A percentile compares a stretch with the other conserved stretches of the same genome.
These are phyloP conservation scores for Berkeleyomyces basicola DNA, from an alignment of 2,329 filamentous ascomycete genomes.

Conservation along the genomic window DNA sequence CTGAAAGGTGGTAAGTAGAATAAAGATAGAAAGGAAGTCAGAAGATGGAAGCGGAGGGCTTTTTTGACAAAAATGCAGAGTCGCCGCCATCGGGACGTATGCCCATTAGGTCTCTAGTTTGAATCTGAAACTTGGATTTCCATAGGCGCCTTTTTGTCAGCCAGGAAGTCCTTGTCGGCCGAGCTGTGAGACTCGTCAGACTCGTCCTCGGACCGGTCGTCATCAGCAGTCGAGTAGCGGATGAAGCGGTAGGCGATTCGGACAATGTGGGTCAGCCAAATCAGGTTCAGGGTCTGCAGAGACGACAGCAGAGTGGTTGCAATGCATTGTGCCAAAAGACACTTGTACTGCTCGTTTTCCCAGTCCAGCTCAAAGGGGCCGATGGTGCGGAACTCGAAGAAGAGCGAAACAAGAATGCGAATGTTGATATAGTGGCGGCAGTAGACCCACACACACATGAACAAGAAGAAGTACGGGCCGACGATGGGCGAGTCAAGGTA, in stretches of 20 bases:
- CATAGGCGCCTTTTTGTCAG: slow-evolving; percentile 16
- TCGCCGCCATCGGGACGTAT: not conserved
- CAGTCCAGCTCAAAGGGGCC: slow-evolving; percentile 64
- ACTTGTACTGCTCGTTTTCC: slow-evolving; percentile 64
- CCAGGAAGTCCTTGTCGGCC: slow-evolving; percentile 16
- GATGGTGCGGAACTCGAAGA: slow-evolving; percentile 58
- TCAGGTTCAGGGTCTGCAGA: slow-evolving; percentile 61
- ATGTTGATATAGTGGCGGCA: slow-evolving; percentile 75
- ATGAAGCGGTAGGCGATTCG: slow-evolving; percentile 59
- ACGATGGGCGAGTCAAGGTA: slow-evolving; percentile 69
- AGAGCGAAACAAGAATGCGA: slow-evolving; percentile 55
- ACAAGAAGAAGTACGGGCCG: slow-evolving; percentile 69
- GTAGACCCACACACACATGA: slow-evolving; percentile 77
- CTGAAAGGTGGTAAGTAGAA: not conserved
- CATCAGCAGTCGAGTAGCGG: slow-evolving; percentile 41
- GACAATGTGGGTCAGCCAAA: slow-evolving; percentile 66
- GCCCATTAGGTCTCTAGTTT: not conserved
- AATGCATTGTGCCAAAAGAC: slow-evolving; percentile 50
- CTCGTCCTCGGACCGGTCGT: slow-evolving; percentile 55
- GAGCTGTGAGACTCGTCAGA: slow-evolving; percentile 35
- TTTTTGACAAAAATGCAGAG: not conserved
- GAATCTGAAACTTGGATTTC: slow-evolving; percentile 6
- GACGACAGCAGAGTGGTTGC: slow-evolving; percentile 45
- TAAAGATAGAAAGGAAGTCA: not conserved
- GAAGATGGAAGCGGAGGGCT: not conserved